Conservation (phyloP, 208 protist genomes). For the Strigomonas culicis region DNA sequence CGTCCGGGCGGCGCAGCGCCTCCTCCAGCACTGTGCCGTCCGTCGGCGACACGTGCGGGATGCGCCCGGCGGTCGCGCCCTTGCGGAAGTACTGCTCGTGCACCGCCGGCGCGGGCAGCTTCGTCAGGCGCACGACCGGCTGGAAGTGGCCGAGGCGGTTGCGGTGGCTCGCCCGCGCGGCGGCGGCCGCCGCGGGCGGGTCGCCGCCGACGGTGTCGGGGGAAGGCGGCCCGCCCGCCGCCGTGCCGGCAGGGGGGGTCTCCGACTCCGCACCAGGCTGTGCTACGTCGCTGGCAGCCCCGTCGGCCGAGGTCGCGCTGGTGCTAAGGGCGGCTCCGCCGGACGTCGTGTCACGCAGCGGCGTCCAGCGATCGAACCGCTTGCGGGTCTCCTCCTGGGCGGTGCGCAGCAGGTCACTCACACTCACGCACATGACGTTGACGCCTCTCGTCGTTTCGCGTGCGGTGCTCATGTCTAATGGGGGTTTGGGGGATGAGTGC, state of each 20-base stretch:
- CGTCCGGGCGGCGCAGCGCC: slow-evolving; percentile 21
- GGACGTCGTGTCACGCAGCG: not conserved
- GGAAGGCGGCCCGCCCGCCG: too few relatives aligned
- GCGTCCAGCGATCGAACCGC: slow-evolving; percentile 5
- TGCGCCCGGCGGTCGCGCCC: not conserved
- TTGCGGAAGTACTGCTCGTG: slow-evolving; percentile 8
- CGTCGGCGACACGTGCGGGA: slow-evolving; percentile 33
- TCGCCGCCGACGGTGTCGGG: too few relatives aligned
- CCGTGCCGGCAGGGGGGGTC: too few relatives aligned
- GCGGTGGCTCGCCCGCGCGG: too few relatives aligned
- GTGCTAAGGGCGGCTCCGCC: not conserved
- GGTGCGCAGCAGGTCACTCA: slow-evolving; percentile 39
- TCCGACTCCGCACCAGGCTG: too few relatives aligned
- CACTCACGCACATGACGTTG: slow-evolving; percentile 49
- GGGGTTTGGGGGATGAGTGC: too few relatives aligned
- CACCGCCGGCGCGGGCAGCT: too few relatives aligned
- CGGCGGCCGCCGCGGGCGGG: too few relatives aligned
- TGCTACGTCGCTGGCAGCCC: too few relatives aligned
- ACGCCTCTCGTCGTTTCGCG: slow-evolving; percentile 9
- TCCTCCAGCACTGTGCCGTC: slow-evolving; percentile 30
- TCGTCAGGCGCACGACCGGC: too few relatives aligned
- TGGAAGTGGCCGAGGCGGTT: too few relatives aligned
- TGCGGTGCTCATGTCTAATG: slow-evolving; percentile 7
- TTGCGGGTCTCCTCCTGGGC: slow-evolving; percentile 13
- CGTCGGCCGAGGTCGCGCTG: too few relatives aligned